These are phyloP conservation scores for Cystobasidium slooffiae DNA, from an alignment of 1,284 basidiomycete species.

Conservation along the genomic window DNA sequence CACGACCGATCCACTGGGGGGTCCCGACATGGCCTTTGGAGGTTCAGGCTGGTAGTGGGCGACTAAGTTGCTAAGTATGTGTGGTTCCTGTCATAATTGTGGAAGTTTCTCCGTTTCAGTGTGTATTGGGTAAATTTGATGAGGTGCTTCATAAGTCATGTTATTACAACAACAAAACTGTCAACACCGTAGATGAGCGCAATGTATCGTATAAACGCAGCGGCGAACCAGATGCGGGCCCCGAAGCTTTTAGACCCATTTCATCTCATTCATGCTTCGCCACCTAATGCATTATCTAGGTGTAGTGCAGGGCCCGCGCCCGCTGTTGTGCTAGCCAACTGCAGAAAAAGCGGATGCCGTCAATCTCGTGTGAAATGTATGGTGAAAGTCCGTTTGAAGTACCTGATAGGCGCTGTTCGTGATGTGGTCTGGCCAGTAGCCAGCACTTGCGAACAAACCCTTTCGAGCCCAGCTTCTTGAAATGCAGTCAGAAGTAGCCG, in stretches of 20 bases:
- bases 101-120: not conserved
- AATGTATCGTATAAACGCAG: too few species aligned
- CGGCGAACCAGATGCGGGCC: too few species aligned
- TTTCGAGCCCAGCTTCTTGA: slow-evolving; percentile 67
- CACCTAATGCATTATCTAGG: not conserved
- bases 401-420: slow-evolving; percentile 42
- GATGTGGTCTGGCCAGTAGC: slow-evolving; percentile 61
- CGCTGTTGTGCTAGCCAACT: slow-evolving; percentile 70
- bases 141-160: not conserved
- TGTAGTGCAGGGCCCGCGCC: slow-evolving; percentile 17
- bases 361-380: slow-evolving; percentile 47
- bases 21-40: slow-evolving; percentile 13
- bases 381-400: not conserved
- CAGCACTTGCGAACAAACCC: slow-evolving; percentile 59
- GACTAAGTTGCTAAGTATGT: not conserved
- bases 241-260: too few species aligned
- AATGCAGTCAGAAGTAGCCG: slow-evolving; percentile 76
- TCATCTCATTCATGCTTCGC: too few species aligned
- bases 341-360: slow-evolving; percentile 60
- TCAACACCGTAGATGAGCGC: too few species aligned
- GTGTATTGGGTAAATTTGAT: not conserved
- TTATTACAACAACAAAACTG: not conserved
- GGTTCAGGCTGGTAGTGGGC: slow-evolving; percentile 24
- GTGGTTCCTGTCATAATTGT: not conserved
- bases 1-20: slow-evolving; percentile 29